phyloP scores from a whole-genome alignment of 441 rosid species.

The Arabidopsis lyrata region DNA sequence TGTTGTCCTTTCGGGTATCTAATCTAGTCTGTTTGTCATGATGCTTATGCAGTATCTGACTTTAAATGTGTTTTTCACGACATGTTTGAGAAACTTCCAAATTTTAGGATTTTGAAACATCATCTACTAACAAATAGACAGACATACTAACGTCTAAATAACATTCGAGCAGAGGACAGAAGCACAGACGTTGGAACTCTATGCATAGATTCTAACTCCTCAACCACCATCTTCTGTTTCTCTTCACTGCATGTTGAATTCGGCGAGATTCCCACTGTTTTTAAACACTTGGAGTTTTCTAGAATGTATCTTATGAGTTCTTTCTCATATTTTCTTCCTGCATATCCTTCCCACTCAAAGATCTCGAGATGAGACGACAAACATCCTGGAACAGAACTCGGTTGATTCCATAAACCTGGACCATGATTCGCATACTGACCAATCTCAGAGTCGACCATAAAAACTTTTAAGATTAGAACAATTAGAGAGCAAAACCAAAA shows the following conservation, averaged over 20 bases:
- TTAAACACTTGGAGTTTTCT: neutral
- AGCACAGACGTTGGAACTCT: neutral
- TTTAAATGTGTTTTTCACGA: neutral
- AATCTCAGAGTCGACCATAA: neutral
- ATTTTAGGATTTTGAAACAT: neutral
- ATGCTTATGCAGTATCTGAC: neutral
- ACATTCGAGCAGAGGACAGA: too few relatives aligned
- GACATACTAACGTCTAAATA: too few relatives aligned
- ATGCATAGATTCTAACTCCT: neutral
- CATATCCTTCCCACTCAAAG: neutral
- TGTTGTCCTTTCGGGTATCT: neutral
- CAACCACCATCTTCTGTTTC: neutral
- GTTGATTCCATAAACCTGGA: neutral
- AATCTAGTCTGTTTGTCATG: neutral
- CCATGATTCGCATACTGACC: neutral
- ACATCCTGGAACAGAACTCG: neutral
- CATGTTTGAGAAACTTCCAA: neutral
- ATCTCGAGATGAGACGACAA: neutral
- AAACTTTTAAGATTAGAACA: neutral
- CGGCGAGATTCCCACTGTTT: neutral
- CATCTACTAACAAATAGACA: neutral
- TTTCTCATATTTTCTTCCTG: constrained; percentile 8
- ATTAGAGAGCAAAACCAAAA: constrained; percentile 24
- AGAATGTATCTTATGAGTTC: constrained; percentile 6
- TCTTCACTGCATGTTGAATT: neutral